Percentiles rank a stretch among this genome's conserved stretches.
phyloP scores from a whole-genome alignment of 2,329 filamentous ascomycete genomes.

The Ceratocystis colombiana region DNA sequence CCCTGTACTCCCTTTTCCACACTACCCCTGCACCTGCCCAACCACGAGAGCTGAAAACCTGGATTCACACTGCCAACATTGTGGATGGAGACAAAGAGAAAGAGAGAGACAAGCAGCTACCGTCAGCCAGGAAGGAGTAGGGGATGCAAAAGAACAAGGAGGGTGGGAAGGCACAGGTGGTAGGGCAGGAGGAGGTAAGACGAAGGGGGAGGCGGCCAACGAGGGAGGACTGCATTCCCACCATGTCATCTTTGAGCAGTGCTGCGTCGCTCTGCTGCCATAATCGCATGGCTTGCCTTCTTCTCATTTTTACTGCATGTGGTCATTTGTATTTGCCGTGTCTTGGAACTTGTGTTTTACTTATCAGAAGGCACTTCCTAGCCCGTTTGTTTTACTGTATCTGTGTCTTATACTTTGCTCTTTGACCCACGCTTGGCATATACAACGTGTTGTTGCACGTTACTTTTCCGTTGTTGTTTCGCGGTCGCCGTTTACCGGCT shows the following conservation, averaged over 20 bases:
- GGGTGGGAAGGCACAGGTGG: neutral
- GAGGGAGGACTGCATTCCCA: slow-evolving; percentile 3
- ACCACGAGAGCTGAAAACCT: slow-evolving; percentile 11
- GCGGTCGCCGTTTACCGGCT: neutral
- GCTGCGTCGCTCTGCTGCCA: neutral
- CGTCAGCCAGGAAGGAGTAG: no score
- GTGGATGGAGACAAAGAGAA: neutral
- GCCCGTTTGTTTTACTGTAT: neutral
- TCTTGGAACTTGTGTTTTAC: neutral
- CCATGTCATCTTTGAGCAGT: neutral
- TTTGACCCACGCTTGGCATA: neutral
- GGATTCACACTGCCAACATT: slow-evolving; percentile 1
- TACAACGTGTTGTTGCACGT: neutral
- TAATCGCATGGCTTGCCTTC: neutral
- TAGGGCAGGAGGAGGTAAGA: slow-evolving; percentile 2
- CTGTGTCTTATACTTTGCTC: neutral
- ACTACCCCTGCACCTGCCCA: neutral
- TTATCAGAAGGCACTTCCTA: neutral
- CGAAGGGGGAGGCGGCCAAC: neutral
- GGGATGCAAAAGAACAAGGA: neutral
- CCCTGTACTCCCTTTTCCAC: neutral
- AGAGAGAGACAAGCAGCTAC: neutral
- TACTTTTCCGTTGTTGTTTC: neutral
- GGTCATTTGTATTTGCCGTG: neutral
- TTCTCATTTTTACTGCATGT: neutral